These are phyloP conservation scores for Spinellus fusiger DNA, from an alignment of 192 early-diverging fungal genomes.

Conservation along the genomic window DNA sequence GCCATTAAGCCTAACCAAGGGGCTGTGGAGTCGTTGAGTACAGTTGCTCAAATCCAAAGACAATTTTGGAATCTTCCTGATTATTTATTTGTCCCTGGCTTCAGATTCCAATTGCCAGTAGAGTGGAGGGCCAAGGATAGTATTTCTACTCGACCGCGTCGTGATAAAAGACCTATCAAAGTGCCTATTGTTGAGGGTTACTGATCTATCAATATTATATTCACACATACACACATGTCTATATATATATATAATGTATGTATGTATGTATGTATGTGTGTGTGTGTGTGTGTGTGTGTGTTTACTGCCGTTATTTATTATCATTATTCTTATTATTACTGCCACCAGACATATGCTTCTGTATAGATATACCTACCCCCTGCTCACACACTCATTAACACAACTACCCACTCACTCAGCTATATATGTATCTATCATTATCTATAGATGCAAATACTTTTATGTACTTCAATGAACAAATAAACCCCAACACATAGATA, in stretches of 20 bases:
- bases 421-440: too few species aligned
- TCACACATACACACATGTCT: neutral
- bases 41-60: conserved; percentile 34
- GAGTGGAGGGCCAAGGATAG: conserved; percentile 43
- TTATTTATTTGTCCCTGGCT: conserved; percentile 28
- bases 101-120: conserved; percentile 38
- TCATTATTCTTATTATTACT: too few species aligned
- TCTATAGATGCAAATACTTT: too few species aligned
- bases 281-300: neutral
- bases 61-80: conserved; percentile 44
- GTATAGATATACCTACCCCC: too few species aligned
- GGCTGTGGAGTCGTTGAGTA: conserved; percentile 31
- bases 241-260: neutral
- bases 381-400: too few species aligned
- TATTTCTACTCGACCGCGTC: conserved; percentile 36
- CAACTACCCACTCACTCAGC: too few species aligned
- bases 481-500: too few species aligned
- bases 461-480: too few species aligned
- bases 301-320: neutral
- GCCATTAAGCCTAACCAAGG: conserved; percentile 44
- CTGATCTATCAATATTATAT: neutral
- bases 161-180: conserved; percentile 29
- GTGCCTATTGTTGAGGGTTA: conserved; percentile 28
- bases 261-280: neutral
- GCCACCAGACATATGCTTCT: too few species aligned